A percentile compares a stretch with the other conserved stretches of the same genome.
phyloP scores from a whole-genome alignment of 164 flowering plant genomes.

The Umbellularia californica region DNA sequence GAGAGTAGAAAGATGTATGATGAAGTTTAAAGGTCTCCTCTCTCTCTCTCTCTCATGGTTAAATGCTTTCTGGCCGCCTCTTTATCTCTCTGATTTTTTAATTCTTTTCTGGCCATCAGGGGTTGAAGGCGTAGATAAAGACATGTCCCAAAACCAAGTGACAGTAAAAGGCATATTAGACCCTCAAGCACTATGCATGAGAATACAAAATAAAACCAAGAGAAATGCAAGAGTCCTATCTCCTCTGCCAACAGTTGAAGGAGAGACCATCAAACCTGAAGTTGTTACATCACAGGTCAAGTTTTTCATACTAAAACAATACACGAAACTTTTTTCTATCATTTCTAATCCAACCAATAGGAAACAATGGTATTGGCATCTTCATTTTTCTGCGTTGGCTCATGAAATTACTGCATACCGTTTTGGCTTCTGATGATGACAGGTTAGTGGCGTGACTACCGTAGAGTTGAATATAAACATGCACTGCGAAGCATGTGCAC shows the following conservation, averaged over 20 bases:
- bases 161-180: constrained; percentile 83
- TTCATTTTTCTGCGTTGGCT: neutral
- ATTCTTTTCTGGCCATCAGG: constrained; percentile 3
- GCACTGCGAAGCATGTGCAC: constrained; percentile 96
- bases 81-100: neutral
- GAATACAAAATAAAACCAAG: constrained; percentile 71
- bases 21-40: constrained; percentile 58
- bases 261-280: constrained; percentile 55
- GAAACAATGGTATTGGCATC: neutral
- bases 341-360: neutral
- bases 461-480: constrained; percentile 81
- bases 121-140: constrained; percentile 51
- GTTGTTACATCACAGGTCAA: constrained; percentile 71
- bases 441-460: constrained; percentile 59
- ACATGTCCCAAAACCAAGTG: constrained; percentile 71
- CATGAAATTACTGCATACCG: neutral
- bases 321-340: neutral
- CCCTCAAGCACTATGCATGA: constrained; percentile 75
- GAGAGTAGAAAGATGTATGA: constrained; percentile 70
- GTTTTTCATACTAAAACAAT: neutral
- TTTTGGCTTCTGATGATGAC: constrained; percentile 3
- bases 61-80: neutral
- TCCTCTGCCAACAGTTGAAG: constrained; percentile 68
- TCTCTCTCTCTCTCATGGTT: neutral
- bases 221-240: constrained; percentile 76